Evolutionary conservation across 1,284 basidiomycete genomes (phyloP).

Genomic region (Thelephora terrestris): DNA sequence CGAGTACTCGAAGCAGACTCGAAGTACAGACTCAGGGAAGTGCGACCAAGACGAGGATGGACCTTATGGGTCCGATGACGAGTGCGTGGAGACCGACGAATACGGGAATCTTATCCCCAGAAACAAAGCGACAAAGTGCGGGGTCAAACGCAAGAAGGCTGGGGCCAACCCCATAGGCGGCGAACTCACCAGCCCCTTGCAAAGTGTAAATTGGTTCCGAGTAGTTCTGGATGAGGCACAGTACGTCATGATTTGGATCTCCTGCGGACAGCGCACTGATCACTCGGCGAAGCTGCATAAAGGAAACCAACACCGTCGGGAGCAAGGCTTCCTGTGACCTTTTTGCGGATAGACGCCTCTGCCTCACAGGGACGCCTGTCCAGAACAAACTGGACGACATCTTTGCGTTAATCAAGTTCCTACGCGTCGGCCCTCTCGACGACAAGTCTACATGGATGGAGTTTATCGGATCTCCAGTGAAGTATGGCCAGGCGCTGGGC

Average conservation of each 20-base stretch:
- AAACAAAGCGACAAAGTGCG: constrained; percentile 49
- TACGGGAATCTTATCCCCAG: constrained; percentile 52
- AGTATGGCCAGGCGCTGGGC: constrained; percentile 85
- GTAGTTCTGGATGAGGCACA: constrained; percentile 98
- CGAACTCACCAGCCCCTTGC: constrained; percentile 79
- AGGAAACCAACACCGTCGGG: constrained; percentile 89
- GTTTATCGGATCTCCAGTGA: constrained; percentile 86
- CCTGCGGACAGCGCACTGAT: constrained; percentile 8
- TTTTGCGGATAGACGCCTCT: constrained; percentile 85
- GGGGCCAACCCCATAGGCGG: constrained; percentile 30
- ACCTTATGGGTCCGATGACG: constrained; percentile 27
- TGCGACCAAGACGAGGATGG: constrained; percentile 61
- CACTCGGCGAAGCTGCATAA: constrained; percentile 70
- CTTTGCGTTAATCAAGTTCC: constrained; percentile 92
- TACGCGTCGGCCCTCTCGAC: constrained; percentile 87
- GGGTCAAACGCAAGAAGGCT: constrained; percentile 58
- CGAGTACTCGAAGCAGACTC: constrained; percentile 87
- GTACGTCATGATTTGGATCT: constrained; percentile 39
- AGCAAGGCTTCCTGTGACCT: constrained; percentile 94
- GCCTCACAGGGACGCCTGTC: constrained; percentile 94
- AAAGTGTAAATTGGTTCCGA: constrained; percentile 95
- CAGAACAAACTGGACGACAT: constrained; percentile 99
- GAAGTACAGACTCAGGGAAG: constrained; percentile 30
- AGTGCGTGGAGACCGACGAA: constrained; percentile 58
- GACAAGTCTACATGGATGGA: constrained; percentile 92